Conservation (phyloP, 2,329 filamentous ascomycete genomes). For the Corniculantispora saksenae region DNA sequence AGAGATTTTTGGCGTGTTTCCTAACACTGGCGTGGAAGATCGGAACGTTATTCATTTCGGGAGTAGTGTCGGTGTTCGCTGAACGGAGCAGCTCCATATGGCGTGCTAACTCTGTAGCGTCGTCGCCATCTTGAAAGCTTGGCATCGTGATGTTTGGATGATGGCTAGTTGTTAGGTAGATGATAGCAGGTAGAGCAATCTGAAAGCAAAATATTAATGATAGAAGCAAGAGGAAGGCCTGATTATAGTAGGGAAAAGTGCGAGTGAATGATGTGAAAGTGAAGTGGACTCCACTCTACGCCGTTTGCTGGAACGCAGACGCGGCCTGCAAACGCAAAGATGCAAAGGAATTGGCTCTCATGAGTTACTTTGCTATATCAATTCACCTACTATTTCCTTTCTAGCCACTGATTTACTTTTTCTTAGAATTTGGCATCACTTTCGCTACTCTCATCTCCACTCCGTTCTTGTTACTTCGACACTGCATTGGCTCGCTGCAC, state of each 20-base stretch:
- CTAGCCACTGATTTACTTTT: no score
- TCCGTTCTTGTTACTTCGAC: no score
- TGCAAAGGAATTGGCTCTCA: no score
- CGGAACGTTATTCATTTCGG: constrained; percentile 32
- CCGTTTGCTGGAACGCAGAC: neutral
- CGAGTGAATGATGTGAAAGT: neutral
- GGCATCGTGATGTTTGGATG: neutral
- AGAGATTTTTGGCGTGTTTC: neutral
- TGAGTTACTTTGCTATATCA: no score
- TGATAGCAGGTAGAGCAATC: neutral
- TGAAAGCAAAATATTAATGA: neutral
- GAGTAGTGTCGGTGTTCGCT: neutral
- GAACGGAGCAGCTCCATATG: constrained; percentile 8
- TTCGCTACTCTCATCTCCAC: no score
- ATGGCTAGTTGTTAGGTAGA: no score
- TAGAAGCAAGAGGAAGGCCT: neutral
- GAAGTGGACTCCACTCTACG: neutral
- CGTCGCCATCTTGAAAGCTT: neutral
- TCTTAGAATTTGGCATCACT: no score
- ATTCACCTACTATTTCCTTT: no score
- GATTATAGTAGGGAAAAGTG: neutral
- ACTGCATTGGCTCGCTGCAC: no score
- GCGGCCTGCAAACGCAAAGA: no score
- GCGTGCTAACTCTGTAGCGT: constrained; percentile 6
- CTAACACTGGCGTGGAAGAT: constrained; percentile 34